Base-by-base conservation (phyloP, 306 rosid species). In the Sphenostylis stenocarpa region DNA sequence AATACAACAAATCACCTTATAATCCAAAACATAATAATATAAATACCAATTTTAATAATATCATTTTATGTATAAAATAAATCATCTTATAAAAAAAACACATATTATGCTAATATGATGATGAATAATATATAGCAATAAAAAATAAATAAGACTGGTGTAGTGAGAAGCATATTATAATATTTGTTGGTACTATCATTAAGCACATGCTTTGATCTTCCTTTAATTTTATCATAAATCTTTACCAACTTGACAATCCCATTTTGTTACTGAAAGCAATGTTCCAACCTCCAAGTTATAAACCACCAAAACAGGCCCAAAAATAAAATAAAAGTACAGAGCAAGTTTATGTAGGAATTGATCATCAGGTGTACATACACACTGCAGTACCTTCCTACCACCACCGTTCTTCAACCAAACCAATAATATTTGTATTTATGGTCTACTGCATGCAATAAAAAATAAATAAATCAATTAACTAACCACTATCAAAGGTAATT, bases 191-290 rank as follows among this genome's bases (percentile, higher is more conserved):
- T 6, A 16, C 41, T 9, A 56, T n/a, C 45, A 16, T 16, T 10
- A 48, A 31, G 48, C 52, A 62, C 80, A 51, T 76, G 74, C 44
- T 11, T 52, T 76, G 13, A 26, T 76, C 45, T 48, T 12, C 20
- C 51, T 9, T 36, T 48, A n/a, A 16, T 38, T 65, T 66, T 1
- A 17, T 53, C 56, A 52, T 66, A 77, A 77, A 52, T 77, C 15
- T 53, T 26, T 60, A 43, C 67, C 75, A 67, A 77, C 68, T 65
- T 21, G 15, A 28, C 36, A 55, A 4, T 67, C 66, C 19, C 48
- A 36, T 55, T 66, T 76, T 76, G 20, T 74, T 76, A 52, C 44
- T 52, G 49, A 47, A 76, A 67, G 68, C 82, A 55, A 73, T 77
- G 81, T 67, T 67, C 48, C 48, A 77, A 66, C 81, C 2, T 55